phyloP scores from a whole-genome alignment of 495 filamentous ascomycete genomes.

The Lophiotrema nucula region DNA sequence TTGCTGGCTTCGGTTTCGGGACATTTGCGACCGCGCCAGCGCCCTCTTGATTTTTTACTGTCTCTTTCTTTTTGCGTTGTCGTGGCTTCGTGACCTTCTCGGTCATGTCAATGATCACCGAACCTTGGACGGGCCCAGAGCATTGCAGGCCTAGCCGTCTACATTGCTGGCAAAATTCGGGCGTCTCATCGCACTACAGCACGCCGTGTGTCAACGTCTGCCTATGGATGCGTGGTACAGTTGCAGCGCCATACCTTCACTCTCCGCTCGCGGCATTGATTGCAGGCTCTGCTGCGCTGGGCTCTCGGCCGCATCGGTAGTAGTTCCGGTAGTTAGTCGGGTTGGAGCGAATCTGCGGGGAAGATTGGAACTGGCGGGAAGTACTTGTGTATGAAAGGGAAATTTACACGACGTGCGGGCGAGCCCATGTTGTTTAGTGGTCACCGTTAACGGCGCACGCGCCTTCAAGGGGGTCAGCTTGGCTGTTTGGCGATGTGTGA shows the following conservation, averaged over 20 bases:
- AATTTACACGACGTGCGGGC: conserved; percentile 16
- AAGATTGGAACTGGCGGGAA: not conserved
- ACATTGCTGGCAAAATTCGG: conserved; percentile 22
- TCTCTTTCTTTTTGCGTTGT: conserved; percentile 17
- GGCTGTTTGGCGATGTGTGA: not conserved
- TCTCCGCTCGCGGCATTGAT: conserved; percentile 24
- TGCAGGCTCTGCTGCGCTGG: conserved; percentile 27
- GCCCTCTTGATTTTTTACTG: not conserved
- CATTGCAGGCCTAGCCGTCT: conserved; percentile 18
- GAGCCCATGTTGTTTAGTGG: conserved; percentile 2
- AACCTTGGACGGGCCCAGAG: conserved; percentile 22
- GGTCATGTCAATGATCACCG: conserved; percentile 31
- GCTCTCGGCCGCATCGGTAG: conserved; percentile 23
- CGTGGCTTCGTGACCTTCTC: conserved; percentile 26
- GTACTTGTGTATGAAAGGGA: conserved; percentile 3
- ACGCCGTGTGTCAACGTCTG: conserved; percentile 1
- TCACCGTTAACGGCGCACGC: not conserved
- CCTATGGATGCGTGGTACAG: not conserved
- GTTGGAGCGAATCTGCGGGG: conserved; percentile 8
- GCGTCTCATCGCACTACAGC: conserved; percentile 25
- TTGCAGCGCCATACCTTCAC: conserved; percentile 18
- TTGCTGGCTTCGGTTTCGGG: not conserved
- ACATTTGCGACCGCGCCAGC: not conserved
- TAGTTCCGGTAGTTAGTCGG: too few species aligned
- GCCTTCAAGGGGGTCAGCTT: not conserved